Base-by-base conservation (phyloP, 164 flowering plant species). In the Aristolochia fimbriata region DNA sequence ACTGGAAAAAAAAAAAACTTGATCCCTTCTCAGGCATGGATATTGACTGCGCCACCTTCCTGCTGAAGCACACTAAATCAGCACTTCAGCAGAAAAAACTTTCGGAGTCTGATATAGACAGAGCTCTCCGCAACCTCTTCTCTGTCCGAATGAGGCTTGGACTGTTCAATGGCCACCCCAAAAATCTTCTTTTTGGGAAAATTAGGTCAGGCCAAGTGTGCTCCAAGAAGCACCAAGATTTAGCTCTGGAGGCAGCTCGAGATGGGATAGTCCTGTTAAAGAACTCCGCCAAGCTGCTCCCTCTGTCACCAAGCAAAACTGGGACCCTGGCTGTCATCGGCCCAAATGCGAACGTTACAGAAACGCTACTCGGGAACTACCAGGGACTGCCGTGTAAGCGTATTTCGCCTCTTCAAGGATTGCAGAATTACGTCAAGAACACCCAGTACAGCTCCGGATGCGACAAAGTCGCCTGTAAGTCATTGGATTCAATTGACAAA, bases 121-220 rank as follows among this genome's bases (percentile, higher is more conserved):
- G 91, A 68, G 97, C 96, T 51, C 85, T 88, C 33, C 70, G 57
- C 41, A 85, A 86, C 66, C 87, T 88, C 48, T 88, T 91, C 74
- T 62, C 86, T 3, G 63, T 85, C 11, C 72, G 92, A 71, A 86
- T 91, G 79, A 78, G 96, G 57, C 65, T 91, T 49, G 98, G 96
- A 20, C 77, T 88, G 30, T 88, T 88, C 69, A 69, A 82, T 61
- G 96, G 95, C 6, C 65, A 79, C 65, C 88, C 92, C 21, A 57
- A 16, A 16, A 52, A 60, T 6, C 79, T 45, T 27, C 83, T 70
- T 43, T 79, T 57, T 8, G 90, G 86, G n/a, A 64, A 65, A 22
- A 70, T 83, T 1, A 77, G 80, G 13, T 62, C 77, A 0, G 59
- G 58, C 55, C 66, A 72, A 8, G 83, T 81, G 13, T 84, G 94